Evolutionary conservation across 208 protist species (phyloP).

Genomic region (Trypanosoma congolense): DNA sequence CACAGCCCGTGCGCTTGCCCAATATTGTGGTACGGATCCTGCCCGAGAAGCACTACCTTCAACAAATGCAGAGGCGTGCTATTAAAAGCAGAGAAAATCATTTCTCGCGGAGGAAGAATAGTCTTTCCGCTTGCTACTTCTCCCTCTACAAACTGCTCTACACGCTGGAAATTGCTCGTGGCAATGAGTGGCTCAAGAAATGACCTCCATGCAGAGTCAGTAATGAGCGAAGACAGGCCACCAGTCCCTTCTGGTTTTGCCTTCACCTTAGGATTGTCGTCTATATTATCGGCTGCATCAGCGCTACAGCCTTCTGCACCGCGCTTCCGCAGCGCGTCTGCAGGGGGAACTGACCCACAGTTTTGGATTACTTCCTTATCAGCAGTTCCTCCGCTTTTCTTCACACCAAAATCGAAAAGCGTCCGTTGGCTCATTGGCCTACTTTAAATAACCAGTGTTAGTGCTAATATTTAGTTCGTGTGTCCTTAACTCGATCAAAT

Average conservation of each 20-base stretch:
- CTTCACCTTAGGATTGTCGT: neutral
- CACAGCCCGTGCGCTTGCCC: conserved; percentile 95
- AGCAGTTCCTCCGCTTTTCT: conserved; percentile 6
- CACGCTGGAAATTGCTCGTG: conserved; percentile 34
- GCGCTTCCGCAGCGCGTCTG: conserved; percentile 1
- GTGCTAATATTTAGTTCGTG: no score
- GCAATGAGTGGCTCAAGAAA: conserved; percentile 56
- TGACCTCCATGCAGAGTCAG: conserved; percentile 36
- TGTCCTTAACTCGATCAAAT: no score
- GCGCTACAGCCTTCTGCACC: neutral
- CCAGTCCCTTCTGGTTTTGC: neutral
- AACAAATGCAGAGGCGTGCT: conserved; percentile 81
- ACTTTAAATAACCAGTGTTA: no score
- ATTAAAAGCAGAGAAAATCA: conserved; percentile 92
- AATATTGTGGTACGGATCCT: conserved; percentile 94
- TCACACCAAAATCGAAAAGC: conserved; percentile 19
- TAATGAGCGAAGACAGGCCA: conserved; percentile 49
- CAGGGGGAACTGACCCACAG: neutral
- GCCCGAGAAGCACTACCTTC: conserved; percentile 95
- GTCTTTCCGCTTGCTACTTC: conserved; percentile 30
- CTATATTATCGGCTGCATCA: neutral
- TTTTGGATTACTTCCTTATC: neutral
- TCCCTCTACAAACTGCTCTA: conserved; percentile 70
- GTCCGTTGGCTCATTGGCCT: conserved; percentile 21
- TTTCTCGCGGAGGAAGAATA: conserved; percentile 71